Base-by-base conservation (phyloP, 2,329 filamentous ascomycete genomes). In the Diaporthe sp. region DNA sequence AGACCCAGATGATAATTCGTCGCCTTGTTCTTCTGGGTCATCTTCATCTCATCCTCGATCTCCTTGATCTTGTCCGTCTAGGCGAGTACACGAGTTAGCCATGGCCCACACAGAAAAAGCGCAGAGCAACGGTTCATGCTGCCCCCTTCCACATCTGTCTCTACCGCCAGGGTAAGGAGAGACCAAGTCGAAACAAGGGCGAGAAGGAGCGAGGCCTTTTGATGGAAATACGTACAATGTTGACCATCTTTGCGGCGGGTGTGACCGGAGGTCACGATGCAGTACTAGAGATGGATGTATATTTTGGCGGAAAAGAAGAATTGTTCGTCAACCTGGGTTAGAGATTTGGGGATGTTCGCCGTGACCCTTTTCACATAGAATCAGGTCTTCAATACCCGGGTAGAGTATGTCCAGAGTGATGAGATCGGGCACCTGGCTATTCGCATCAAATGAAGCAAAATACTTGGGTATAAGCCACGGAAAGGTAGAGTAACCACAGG, bases 1-100 rank as follows among this genome's bases (percentile, higher is more conserved):
- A 99, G 90, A 88, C 97, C 97, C 85, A 99, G 89, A 89, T 99
- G 97, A 87, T 99, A 98, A 89, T 99, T 97, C 34, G 76, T 77
- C 55, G 74, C 74, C 61, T 74, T 72, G 91, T 88, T 92, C 98
- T 96, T 99, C 88, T 99, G 97, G 82, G 97, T 99, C 92, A 92
- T 96, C 85, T 92, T 93, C 97, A 99, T 99, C 93, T 99, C 97
- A 87, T 98, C 96, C 91, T 99, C 97, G 82, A 99, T 99, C 92
- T 98, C 97, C 90, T 99, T 99, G 88, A 99, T 99, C 91, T 98
- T 98, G 74, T 99, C 97, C 79, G 97, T 98, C 73, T 74, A 72
- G 42, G 13, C 49, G 8, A 31, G 34, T 9, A 55, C 8, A 7
- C 0, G 25, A 42, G 49, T 69, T 34, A 55, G 49, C 49, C 4